Base-by-base conservation (phyloP, 371 early-diverging fungal genomes). In the Apophysomyces variabilis region DNA sequence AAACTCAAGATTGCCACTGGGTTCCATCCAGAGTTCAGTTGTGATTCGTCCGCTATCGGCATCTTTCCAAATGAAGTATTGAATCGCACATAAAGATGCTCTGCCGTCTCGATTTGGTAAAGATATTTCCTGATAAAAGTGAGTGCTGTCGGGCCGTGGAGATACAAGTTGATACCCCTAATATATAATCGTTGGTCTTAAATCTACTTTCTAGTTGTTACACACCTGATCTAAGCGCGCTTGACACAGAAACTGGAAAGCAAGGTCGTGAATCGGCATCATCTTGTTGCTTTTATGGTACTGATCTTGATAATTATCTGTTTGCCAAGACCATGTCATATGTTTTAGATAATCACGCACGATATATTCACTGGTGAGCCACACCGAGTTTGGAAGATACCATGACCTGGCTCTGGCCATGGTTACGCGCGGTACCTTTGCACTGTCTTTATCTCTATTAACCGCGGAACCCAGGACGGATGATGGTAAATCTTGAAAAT, bases 11-110 rank as follows among this genome's bases (percentile, higher is more conserved):
- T 56, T 77, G 1, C 75, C 70, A 36, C 73, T 73, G 3, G 95
- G 93, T 67, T 95, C 95, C 70, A 88, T 84, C 92, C 92, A 93
- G 36, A 93, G 66, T 66, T 93, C 90, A 0, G 92, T 93, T 0
- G 86, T 82, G 6, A 93, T 83, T 32, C 84, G 84, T 6, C 83
- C 82, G 7, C 81, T 80, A 3, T 66, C 69, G 2, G 78, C 66
- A 69, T 93, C 89, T 61, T 89, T 85, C 75, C 87, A 79, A 38
- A 92, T 79, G 58, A 90, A 85, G 67, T 91, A 93, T 69, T 90
- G 90, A 6, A 89, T 69, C 3, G 92, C 80, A 46, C 82, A 82
- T 1, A 73, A 16, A 39, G 86, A 85, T 7, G 45, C 38, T 36
- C 62, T 46, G 9, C 65, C 64, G 13, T 61, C 64, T 35, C 57